Percentiles rank a stretch among this genome's conserved stretches.
These are phyloP conservation scores for Cercospora sesami DNA, from an alignment of 2,329 filamentous ascomycete species.

Conservation along the genomic window DNA sequence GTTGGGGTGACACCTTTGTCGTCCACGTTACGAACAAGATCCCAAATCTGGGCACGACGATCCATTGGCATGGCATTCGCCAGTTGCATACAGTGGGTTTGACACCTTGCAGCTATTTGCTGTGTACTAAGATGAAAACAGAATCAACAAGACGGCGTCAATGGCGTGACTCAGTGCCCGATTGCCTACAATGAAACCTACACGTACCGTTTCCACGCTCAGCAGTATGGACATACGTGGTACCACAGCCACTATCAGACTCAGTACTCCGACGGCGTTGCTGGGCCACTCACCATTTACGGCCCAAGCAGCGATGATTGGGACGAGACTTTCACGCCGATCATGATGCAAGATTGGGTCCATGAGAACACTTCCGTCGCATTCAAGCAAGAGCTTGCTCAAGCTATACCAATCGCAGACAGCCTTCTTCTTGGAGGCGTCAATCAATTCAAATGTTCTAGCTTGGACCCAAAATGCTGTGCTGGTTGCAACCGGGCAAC, in stretches of 20 bases:
- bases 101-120: too few species aligned
- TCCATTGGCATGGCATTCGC: slow-evolving; percentile 56
- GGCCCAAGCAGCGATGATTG: slow-evolving; percentile 43
- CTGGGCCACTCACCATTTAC: slow-evolving; percentile 44
- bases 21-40: slow-evolving; percentile 43
- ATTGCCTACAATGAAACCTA: slow-evolving; percentile 59
- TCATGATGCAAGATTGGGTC: slow-evolving; percentile 29
- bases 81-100: slow-evolving; percentile 47
- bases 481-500: slow-evolving; percentile 12
- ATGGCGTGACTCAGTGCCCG: slow-evolving; percentile 61
- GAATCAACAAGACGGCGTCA: slow-evolving; percentile 55
- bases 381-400: slow-evolving; percentile 29
- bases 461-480: slow-evolving; percentile 24
- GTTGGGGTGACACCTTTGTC: slow-evolving; percentile 36
- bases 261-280: slow-evolving; percentile 45
- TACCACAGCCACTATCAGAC: slow-evolving; percentile 40
- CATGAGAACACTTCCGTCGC: slow-evolving; percentile 23
- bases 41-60: slow-evolving; percentile 49
- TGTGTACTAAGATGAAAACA: not conserved
- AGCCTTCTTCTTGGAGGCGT: slow-evolving; percentile 22
- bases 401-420: slow-evolving; percentile 35
- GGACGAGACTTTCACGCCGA: slow-evolving; percentile 36
- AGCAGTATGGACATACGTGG: slow-evolving; percentile 36
- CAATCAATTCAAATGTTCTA: slow-evolving; percentile 23
- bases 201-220: slow-evolving; percentile 44